Evolutionary conservation across 345 rosid species (phyloP).

Genomic region (Geranium brycei): DNA sequence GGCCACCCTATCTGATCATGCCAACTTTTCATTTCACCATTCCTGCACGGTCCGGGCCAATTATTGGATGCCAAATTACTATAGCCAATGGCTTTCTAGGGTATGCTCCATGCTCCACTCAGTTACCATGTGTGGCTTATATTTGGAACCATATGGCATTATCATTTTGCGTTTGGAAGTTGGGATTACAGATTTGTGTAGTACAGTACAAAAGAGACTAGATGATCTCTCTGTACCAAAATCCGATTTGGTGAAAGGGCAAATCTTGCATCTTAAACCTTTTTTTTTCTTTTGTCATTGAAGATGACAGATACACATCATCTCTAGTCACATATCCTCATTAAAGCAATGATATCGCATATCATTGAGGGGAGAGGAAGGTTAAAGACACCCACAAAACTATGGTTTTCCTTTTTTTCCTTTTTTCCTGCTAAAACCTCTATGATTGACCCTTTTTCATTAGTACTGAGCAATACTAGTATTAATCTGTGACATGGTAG

Average conservation of each 20-base stretch:
- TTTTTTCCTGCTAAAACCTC: no score
- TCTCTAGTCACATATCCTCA: background rate
- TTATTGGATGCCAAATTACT: background rate
- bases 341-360: background rate
- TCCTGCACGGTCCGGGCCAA: background rate
- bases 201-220: background rate
- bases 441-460: no score
- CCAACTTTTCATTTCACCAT: background rate
- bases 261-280: background rate
- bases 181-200: background rate
- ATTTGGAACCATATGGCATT: no score
- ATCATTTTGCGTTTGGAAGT: background rate
- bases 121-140: background rate
- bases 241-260: background rate
- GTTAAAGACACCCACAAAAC: background rate
- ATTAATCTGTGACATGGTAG: background rate
- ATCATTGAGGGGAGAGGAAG: background rate
- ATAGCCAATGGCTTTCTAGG: background rate
- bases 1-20: background rate
- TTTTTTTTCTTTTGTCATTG: background rate
- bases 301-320: background rate
- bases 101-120: background rate
- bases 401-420: background rate
- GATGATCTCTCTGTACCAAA: background rate
- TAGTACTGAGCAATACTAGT: no score